Conservation (phyloP, 371 early-diverging fungal genomes). For the Dipsacomyces acuminosporus region DNA sequence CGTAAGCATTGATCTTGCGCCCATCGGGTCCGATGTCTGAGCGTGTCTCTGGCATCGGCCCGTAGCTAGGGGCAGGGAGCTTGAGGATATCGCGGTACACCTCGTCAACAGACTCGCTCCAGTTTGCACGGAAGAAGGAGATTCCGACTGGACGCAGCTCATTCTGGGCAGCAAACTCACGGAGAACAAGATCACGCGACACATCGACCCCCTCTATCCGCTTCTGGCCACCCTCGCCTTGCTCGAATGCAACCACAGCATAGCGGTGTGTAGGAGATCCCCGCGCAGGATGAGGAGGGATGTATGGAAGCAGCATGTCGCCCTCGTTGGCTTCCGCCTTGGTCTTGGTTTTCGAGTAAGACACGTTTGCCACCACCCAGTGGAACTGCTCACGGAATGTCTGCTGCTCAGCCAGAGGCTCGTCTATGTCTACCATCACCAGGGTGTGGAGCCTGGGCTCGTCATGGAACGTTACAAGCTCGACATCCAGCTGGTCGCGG, state of each 20-base stretch:
- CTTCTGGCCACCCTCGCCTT: conserved; percentile 57
- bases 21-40: conserved; percentile 41
- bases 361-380: conserved; percentile 64
- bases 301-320: conserved; percentile 59
- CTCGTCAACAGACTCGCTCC: conserved; percentile 63
- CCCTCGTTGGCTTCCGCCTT: conserved; percentile 42
- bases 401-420: conserved; percentile 56
- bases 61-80: conserved; percentile 29
- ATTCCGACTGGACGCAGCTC: conserved; percentile 53
- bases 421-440: conserved; percentile 70
- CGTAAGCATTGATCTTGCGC: conserved; percentile 32
- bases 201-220: conserved; percentile 48
- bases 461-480: conserved; percentile 61
- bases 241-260: conserved; percentile 64
- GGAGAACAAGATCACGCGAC: conserved; percentile 50
- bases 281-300: conserved; percentile 78
- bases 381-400: conserved; percentile 65
- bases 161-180: conserved; percentile 50
- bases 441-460: conserved; percentile 67
- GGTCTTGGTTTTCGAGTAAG: conserved; percentile 43
- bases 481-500: conserved; percentile 55
- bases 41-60: conserved; percentile 15
- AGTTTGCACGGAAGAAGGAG: conserved; percentile 73
- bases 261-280: conserved; percentile 78
- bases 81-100: conserved; percentile 64